These are phyloP conservation scores for Scheffersomyces spartinae DNA, from an alignment of 805 yeast genomes.

Conservation along the genomic window DNA sequence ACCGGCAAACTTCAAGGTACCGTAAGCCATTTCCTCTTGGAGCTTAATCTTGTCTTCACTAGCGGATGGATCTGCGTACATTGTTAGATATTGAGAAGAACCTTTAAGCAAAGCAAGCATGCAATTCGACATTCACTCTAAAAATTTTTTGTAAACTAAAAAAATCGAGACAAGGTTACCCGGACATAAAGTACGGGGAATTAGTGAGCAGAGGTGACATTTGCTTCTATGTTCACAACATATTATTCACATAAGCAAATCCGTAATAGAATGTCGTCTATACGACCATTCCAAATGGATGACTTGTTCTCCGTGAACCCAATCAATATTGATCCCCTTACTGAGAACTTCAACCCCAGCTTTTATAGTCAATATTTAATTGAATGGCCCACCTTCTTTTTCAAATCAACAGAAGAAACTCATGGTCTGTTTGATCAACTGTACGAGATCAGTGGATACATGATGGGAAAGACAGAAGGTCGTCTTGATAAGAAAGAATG, in stretches of 20 bases:
- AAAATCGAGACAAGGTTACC: too few species aligned
- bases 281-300: constrained; percentile 78
- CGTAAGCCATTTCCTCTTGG: constrained; percentile 51
- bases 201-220: too few species aligned
- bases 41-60: constrained; percentile 57
- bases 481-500: constrained; percentile 52
- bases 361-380: constrained; percentile 78
- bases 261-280: constrained; percentile 95
- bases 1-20: constrained; percentile 50
- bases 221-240: too few species aligned
- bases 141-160: too few species aligned
- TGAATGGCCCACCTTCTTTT: constrained; percentile 83
- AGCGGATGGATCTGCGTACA: constrained; percentile 42
- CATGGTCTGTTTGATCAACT: constrained; percentile 7
- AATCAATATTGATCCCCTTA: constrained; percentile 77
- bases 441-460: constrained; percentile 46
- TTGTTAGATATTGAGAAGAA: constrained; percentile 6
- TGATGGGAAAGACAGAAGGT: constrained; percentile 98
- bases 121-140: too few species aligned
- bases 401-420: constrained; percentile 48
- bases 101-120: too few species aligned
- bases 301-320: constrained; percentile 66
- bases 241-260: too few species aligned
- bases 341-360: constrained; percentile 80
- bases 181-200: too few species aligned